phyloP scores from a whole-genome alignment of 495 filamentous ascomycete species.

The Apodospora peruviana region DNA sequence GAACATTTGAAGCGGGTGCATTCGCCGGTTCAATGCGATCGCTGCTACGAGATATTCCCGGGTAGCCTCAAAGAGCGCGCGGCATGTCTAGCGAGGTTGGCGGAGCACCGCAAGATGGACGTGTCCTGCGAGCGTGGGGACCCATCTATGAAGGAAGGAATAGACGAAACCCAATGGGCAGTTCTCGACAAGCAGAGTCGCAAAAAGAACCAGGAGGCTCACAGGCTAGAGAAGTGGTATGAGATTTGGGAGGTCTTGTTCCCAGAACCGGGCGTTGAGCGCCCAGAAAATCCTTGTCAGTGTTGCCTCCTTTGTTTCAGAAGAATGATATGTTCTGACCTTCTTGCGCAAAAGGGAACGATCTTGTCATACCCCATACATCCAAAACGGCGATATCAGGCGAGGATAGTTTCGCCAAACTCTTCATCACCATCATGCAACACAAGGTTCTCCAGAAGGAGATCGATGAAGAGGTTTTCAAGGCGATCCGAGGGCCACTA shows the following conservation, averaged over 20 bases:
- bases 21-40: constrained; percentile 21
- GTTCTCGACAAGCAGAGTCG: constrained; percentile 20
- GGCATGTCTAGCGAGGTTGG: constrained; percentile 12
- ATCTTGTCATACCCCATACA: constrained; percentile 4
- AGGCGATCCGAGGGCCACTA: constrained; percentile 12
- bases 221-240: constrained; percentile 23
- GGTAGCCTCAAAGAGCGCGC: constrained; percentile 13
- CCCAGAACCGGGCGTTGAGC: constrained; percentile 3
- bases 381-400: constrained; percentile 4
- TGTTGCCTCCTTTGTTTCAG: neutral
- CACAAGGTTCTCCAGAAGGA: constrained; percentile 20
- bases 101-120: constrained; percentile 16
- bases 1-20: constrained; percentile 22
- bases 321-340: neutral
- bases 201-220: constrained; percentile 21
- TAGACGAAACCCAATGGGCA: constrained; percentile 22
- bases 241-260: constrained; percentile 26
- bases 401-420: constrained; percentile 16
- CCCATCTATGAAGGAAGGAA: constrained; percentile 16
- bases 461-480: constrained; percentile 5
- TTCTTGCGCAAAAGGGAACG: constrained; percentile 11
- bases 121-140: constrained; percentile 13
- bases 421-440: constrained; percentile 20
- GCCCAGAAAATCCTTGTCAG: constrained; percentile 20
- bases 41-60: constrained; percentile 20